Base-by-base conservation (phyloP, 2,329 filamentous ascomycete genomes). In the Daldinia sp. region DNA sequence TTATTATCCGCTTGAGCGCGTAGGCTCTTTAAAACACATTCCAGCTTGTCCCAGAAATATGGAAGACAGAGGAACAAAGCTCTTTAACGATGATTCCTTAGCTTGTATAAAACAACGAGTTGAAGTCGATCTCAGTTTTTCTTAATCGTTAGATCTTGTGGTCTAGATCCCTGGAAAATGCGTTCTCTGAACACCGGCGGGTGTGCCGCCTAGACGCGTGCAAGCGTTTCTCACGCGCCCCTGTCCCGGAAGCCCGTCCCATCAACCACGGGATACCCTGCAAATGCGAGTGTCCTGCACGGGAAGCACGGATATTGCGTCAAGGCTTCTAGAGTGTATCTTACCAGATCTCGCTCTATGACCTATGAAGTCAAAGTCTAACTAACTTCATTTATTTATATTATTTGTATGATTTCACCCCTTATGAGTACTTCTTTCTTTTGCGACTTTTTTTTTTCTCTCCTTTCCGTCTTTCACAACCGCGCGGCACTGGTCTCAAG, bases 221-320 rank as follows among this genome's bases (percentile, higher is more conserved):
- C 62, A 65, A 65, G 67, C 69, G 65, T 56, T 55, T 48, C 48
- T 63, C 66, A 63, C 33, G 61, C 58, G 41, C 61, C 70, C 68
- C 68, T 70, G 60, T 62, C 70, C 72, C 63, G 63, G 70, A 65
- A 66, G 67, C 54, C n/a, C 41, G 48, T 42, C 60, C 61, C 57
- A 59, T 64, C 44, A 53, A 59, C 69, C 64, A 70, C 67, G 48
- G 58, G 59, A 73, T 76, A 72, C 65, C 71, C 69, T 73, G 73
- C 73, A 73, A 67, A 69, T 75, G 74, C 73, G 73, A 63, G 60
- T 68, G 70, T 67, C 70, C 74, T 68, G 70, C 69, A 68, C 68
- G 72, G 72, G 62, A 66, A 65, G 48, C 53, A 67, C 59, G 70
- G 63, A 68, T 61, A 70, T 72, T 75, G 73, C 73, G 69, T 74